Evolutionary conservation across 2,329 filamentous ascomycete genomes (phyloP), one percentile per base, ranked within the genome.

Genomic region (Xylaria polymorpha): DNA sequence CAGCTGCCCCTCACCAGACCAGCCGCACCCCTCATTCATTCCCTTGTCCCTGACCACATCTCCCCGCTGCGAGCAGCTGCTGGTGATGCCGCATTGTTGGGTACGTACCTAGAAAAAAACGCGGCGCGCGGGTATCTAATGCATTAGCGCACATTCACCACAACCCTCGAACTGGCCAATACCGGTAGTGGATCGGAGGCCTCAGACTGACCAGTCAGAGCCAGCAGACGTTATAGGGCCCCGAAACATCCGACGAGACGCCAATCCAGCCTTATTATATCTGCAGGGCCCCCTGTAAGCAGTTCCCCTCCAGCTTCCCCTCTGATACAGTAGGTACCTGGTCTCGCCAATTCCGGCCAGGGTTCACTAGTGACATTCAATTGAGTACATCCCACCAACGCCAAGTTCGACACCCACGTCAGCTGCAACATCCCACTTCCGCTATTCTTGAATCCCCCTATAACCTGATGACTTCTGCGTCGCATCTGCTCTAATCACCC

Each of bases 61-160:
- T n/a, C 29, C 14, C 18, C 4, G 20, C 35, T 58, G 22, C 55
- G 7, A 48, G 44, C 7, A 20, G n/a, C 44, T 22, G 12, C 44
- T 48, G 44, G 22, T 35, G 50, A 15, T 60, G 32, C 48, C 25
- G 37, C 46, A 41, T n/a, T 18, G 55, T 20, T 53, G 35, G 35
- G n/a, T 8, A 4, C 43, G 48, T 8, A n/a, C 8, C 8, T 37
- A 25, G 14, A 12, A 51, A n/a, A 29, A 59, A 35, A 44, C 25
- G 46, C 65, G 65, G 46, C 39, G 65, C 65, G 66, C 56, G 56
- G 56, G 41, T 59, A 59, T 25, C 57, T 61, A 37, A 50, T 51
- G 62, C 61, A 66, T 65, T 68, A 68, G 62, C 58, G 61, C 46
- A 35, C 37, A 41, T 43, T 59, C 25, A 22, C 41, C 20, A 5